Conservation (phyloP, 768 basidiomycete genomes). For the Leccinum incarnatum region DNA sequence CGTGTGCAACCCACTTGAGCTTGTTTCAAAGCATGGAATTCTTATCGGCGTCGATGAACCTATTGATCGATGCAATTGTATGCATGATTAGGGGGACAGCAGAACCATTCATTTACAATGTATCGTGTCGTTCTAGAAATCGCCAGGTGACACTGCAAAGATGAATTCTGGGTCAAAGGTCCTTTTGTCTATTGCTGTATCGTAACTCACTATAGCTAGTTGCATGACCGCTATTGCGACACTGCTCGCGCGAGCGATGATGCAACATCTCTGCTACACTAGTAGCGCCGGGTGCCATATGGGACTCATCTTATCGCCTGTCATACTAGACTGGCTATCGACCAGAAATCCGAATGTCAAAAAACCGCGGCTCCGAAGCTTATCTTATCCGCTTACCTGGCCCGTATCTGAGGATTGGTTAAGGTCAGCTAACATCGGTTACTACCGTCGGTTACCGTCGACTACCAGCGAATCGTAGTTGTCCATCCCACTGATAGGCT, state of each 20-base stretch:
- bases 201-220: neutral
- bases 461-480: no score
- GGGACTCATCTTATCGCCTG: neutral
- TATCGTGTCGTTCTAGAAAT: neutral
- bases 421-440: no score
- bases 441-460: no score
- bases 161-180: neutral
- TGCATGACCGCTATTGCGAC: neutral
- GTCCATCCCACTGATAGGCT: no score
- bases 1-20: neutral
- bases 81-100: no score
- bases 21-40: neutral
- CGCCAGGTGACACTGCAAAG: neutral
- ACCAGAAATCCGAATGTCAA: neutral
- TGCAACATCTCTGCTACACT: neutral
- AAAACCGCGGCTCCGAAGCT: neutral
- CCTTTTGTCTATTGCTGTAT: neutral
- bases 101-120: conserved; percentile 9
- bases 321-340: neutral
- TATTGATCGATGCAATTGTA: neutral
- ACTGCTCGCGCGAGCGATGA: neutral
- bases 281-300: neutral
- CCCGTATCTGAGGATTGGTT: no score
- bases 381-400: neutral
- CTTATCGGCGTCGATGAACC: neutral